phyloP scores from a whole-genome alignment of 2,329 filamentous ascomycete genomes.

The Aphanocladium album region DNA sequence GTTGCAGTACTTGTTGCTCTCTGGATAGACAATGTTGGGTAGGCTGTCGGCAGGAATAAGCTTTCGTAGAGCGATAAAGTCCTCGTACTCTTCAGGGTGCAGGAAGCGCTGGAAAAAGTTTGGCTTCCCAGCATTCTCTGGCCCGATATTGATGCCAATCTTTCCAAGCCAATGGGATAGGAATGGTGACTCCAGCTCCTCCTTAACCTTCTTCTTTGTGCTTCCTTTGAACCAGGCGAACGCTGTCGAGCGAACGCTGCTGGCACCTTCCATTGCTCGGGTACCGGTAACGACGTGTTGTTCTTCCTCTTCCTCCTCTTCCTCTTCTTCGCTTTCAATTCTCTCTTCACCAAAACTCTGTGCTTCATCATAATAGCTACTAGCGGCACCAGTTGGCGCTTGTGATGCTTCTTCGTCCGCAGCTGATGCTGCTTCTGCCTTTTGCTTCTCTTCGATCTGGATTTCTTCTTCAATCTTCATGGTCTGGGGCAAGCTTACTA shows the following conservation, averaged over 20 bases:
- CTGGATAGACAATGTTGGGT: slow-evolving; percentile 45
- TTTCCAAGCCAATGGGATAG: slow-evolving; percentile 24
- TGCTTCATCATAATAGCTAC: slow-evolving; percentile 30
- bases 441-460: slow-evolving; percentile 41
- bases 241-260: slow-evolving; percentile 27
- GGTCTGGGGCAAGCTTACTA: slow-evolving; percentile 76
- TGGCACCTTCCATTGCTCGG: slow-evolving; percentile 35
- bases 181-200: slow-evolving; percentile 21
- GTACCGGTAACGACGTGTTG: slow-evolving; percentile 20
- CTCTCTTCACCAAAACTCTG: slow-evolving; percentile 13
- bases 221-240: slow-evolving; percentile 32
- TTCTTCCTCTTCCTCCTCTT: slow-evolving; percentile 23
- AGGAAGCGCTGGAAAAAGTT: slow-evolving; percentile 63
- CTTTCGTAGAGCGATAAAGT: slow-evolving; percentile 65
- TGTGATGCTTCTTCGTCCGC: slow-evolving; percentile 22
- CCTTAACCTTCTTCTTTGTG: slow-evolving; percentile 30
- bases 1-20: slow-evolving; percentile 56
- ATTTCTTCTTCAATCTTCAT: slow-evolving; percentile 51
- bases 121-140: slow-evolving; percentile 27
- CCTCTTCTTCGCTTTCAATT: slow-evolving; percentile 21
- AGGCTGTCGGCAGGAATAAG: slow-evolving; percentile 57
- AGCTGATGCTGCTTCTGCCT: slow-evolving; percentile 26
- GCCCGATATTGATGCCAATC: slow-evolving; percentile 22
- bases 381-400: slow-evolving; percentile 23
- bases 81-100: slow-evolving; percentile 70